A percentile compares a stretch with the other conserved stretches of the same genome.
phyloP scores from a whole-genome alignment of 2,329 filamentous ascomycete species.

The Myriosclerotinia duriaeana region DNA sequence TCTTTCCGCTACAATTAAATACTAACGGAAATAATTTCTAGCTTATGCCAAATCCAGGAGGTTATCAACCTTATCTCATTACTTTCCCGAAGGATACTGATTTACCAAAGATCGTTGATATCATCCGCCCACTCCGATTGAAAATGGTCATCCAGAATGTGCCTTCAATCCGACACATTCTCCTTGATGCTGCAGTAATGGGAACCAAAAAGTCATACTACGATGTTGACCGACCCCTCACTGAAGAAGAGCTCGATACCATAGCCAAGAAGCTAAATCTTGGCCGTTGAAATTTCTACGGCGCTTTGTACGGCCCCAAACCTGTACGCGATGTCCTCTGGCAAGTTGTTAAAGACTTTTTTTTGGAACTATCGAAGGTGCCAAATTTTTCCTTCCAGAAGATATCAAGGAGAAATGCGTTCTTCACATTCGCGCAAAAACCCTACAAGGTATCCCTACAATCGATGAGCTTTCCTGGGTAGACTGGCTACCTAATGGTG shows the following conservation, averaged over 20 bases:
- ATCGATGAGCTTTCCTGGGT: conserved; percentile 44
- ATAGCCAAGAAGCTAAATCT: conserved; percentile 46
- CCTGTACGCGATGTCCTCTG: conserved; percentile 41
- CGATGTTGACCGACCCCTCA: conserved; percentile 40
- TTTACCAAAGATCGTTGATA: conserved; percentile 42
- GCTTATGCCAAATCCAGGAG: conserved; percentile 54
- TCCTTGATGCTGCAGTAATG: conserved; percentile 41
- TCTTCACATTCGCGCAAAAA: conserved; percentile 39
- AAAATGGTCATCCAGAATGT: conserved; percentile 47
- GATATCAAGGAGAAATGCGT: conserved; percentile 36
- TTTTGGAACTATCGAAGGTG: conserved; percentile 39
- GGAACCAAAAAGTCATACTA: conserved; percentile 43
- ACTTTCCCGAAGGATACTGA: conserved; percentile 45
- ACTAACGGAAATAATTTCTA: conserved; percentile 21
- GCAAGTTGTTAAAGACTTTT: conserved; percentile 36
- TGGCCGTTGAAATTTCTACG: conserved; percentile 50
- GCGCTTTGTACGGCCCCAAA: conserved; percentile 44
- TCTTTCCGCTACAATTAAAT: not conserved
- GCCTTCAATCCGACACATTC: conserved; percentile 37
- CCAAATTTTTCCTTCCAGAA: conserved; percentile 39
- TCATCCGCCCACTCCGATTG: conserved; percentile 47
- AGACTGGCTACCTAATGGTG: conserved; percentile 54
- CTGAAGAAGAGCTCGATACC: conserved; percentile 44
- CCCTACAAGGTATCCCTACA: conserved; percentile 36
- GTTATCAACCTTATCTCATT: conserved; percentile 47